These are phyloP conservation scores for Cornus suecica DNA, from an alignment of 148 eudicot species.

Conservation along the genomic window DNA sequence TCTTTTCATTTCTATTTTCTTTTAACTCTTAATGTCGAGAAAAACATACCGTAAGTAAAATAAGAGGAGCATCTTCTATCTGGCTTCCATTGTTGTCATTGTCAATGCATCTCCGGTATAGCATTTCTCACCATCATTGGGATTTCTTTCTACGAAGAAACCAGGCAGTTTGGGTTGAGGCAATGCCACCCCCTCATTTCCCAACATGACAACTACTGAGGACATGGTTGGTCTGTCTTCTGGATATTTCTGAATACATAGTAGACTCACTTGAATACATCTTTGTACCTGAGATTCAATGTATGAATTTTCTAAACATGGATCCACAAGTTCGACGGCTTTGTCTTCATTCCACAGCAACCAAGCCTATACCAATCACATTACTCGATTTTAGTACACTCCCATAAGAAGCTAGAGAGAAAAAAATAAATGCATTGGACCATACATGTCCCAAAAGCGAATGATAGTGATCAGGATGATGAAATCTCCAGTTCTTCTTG, in stretches of 20 bases:
- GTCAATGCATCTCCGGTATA: background rate
- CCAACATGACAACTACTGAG: constrained; percentile 1
- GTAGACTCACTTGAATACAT: background rate
- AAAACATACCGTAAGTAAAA: too few relatives aligned
- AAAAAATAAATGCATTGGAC: background rate
- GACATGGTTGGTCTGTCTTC: background rate
- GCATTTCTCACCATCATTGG: background rate
- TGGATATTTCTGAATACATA: constrained; percentile 2
- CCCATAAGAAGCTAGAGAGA: background rate
- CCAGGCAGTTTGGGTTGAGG: constrained; percentile 3
- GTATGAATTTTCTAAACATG: background rate
- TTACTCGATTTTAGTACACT: background rate
- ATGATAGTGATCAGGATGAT: constrained; percentile 9
- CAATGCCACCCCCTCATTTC: background rate
- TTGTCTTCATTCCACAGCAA: background rate
- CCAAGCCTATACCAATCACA: constrained; percentile 10
- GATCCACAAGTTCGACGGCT: background rate
- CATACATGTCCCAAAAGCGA: constrained; percentile 6
- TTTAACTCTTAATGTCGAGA: too few relatives aligned
- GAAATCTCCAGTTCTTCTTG: constrained; percentile 1
- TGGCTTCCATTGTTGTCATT: constrained; percentile 3
- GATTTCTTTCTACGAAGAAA: constrained; percentile 1
- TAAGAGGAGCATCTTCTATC: background rate
- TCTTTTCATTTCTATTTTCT: too few relatives aligned
- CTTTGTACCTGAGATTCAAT: background rate